Conservation (phyloP, 2,329 filamentous ascomycete genomes). For the Botrytis elliptica region DNA sequence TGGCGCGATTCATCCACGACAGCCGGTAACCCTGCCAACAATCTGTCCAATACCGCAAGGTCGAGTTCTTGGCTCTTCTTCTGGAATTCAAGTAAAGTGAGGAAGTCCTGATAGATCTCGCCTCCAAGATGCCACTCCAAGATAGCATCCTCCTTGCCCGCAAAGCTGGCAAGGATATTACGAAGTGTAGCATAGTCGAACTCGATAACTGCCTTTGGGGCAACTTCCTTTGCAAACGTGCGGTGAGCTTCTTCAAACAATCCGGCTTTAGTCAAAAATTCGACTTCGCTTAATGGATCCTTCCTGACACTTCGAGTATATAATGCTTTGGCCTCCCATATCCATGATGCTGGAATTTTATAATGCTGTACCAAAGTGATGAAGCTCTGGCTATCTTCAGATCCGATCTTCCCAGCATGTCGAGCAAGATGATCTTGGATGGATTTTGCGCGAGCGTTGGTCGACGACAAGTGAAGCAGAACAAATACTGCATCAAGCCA, state of each 20-base stretch:
- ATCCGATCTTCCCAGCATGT: conserved; percentile 66
- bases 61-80: conserved; percentile 44
- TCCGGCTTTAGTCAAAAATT: conserved; percentile 75
- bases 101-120: conserved; percentile 69
- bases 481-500: conserved; percentile 75
- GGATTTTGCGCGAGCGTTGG: conserved; percentile 60
- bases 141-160: conserved; percentile 59
- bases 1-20: conserved; percentile 42
- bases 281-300: conserved; percentile 69
- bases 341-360: conserved; percentile 72
- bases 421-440: conserved; percentile 73
- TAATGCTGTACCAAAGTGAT: conserved; percentile 61
- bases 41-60: conserved; percentile 51
- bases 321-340: conserved; percentile 84
- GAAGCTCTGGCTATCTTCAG: conserved; percentile 56
- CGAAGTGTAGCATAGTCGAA: conserved; percentile 72
- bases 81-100: conserved; percentile 50
- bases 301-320: conserved; percentile 72
- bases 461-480: conserved; percentile 69
- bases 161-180: conserved; percentile 69
- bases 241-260: conserved; percentile 80
- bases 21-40: conserved; percentile 56
- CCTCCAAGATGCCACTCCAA: conserved; percentile 76
- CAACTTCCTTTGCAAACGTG: conserved; percentile 77
- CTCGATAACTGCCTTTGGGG: conserved; percentile 77